phyloP scores from a whole-genome alignment of 176 grass and related monocot species.

The Alopecurus myosuroides region DNA sequence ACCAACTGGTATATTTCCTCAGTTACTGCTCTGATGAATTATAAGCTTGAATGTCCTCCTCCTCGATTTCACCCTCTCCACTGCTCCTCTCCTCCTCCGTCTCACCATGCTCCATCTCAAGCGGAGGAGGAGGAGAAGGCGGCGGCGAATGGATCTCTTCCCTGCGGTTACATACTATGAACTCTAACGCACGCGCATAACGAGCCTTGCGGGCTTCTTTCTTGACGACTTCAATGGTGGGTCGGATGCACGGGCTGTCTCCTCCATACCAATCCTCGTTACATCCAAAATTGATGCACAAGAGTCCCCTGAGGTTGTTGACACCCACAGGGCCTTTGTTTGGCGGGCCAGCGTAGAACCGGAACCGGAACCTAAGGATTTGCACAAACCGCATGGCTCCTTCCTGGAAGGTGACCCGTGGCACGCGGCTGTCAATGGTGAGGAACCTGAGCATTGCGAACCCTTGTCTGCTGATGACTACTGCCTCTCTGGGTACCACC shows the following conservation, averaged over 20 bases:
- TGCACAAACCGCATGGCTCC: fast-evolving
- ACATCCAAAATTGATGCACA: fast-evolving
- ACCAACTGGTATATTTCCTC: no score
- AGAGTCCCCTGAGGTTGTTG: fast-evolving
- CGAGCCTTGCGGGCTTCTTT: not conserved
- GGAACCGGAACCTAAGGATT: fast-evolving
- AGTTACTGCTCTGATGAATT: no score
- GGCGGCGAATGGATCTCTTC: no score
- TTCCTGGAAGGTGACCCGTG: not conserved
- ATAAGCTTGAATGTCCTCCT: no score
- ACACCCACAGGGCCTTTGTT: not conserved
- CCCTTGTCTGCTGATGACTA: not conserved
- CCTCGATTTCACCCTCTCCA: no score
- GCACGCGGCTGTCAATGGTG: not conserved
- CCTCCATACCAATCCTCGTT: not conserved
- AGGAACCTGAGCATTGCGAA: not conserved
- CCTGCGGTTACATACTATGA: no score
- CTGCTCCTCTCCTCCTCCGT: no score
- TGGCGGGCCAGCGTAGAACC: not conserved
- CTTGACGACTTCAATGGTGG: not conserved
- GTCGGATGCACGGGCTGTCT: not conserved
- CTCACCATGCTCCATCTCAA: no score
- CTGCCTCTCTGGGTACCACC: not conserved
- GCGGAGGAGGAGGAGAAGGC: no score
- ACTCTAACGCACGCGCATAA: no score